Evolutionary conservation across 2,329 filamentous ascomycete genomes (phyloP), one percentile per base, ranked within the genome.

Genomic region (Ceratocystis papillata): DNA sequence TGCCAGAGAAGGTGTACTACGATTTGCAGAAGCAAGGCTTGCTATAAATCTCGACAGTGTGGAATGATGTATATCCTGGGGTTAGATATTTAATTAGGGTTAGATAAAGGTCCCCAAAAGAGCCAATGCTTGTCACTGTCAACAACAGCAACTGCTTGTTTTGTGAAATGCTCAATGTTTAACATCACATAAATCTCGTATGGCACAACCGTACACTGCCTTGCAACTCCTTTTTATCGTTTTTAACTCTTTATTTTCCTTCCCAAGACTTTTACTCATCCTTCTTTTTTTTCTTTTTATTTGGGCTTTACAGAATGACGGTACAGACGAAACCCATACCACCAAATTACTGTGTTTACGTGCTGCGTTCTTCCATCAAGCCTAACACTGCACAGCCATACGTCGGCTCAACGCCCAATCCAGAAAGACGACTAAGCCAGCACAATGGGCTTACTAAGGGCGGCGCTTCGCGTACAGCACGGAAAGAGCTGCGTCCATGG

Each of bases 1-100:
- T 99, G 94, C 94, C 95, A 0, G 91, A 96, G 78, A 96, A 96
- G 81, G 93, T 99, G 65, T 99, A 96, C 75, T 87, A 92, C 70
- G 94, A 99, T 81, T 77, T 97, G 76, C 88, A 90, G 76, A 96
- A 95, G 78, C 90, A 96, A 74, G 93, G 93, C 44, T 79, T 96
- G 73, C 77, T 95, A 70, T 94, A 80, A 76, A 55, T 28, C 12
- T 15, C 3, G 37, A n/a, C 53, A 15, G 45, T 20, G 10, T 67
- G 30, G 67, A 53, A 48, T 67, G 48, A 64, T 53, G 44, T 63
- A 61, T 59, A 30, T 62, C 10, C 5, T 63, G 20, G 33, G 59
- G 50, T 63, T 65, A 33, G 25, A n/a, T 20, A 28, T 61, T 63
- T 50, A 25, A 30, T 64, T 67, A 67, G 62, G 65, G 62, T 65